Evolutionary conservation across 345 rosid genomes (phyloP), one percentile per base, ranked within the genome.

Genomic region (Brassica rapa): DNA sequence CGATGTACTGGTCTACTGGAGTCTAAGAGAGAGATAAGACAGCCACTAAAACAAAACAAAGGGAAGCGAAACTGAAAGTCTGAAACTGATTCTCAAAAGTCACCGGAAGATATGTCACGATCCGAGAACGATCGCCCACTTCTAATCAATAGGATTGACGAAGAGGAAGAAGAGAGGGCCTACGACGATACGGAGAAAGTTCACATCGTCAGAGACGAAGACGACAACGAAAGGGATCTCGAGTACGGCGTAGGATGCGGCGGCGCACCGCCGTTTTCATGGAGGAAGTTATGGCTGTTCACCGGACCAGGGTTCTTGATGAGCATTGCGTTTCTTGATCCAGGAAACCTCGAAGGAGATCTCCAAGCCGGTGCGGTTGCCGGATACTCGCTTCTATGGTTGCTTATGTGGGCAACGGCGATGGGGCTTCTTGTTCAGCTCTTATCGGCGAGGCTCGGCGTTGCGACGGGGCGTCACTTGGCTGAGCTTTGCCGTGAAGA

Each of bases 291-390:
- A 1, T 94, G 98, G 97, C 84, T 94, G 2, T 94, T 94, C 82
- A 92, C 97, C 0, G 98, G 97, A 2, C 98, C 98, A 0, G 98
- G 98, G 0, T 94, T 94, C 65, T 37, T 92, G 27, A 92, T 92
- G 98, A 90, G 97, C 79, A 94, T 94, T 33, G 98, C 97, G 7
- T 94, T 94, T 70, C 83, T 94, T 7, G 98, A 94, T 84, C 98
- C 97, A 1, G 97, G 98, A 12, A 94, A 94, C 80, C 77, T 94
- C 63, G 98, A 94, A 77, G 98, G 97, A 15, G 97, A 92, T 87
- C 97, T 94, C 24, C 97, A 94, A 81, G 85, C 97, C 2, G 98
- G 97, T 0, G 98, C 98, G 9, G 81, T 94, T 66, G 98, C 98
- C 11, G 98, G 98, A 0, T 94, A 94, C 85, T 92, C 97, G 29